These are phyloP conservation scores for Epichloe coenophiala DNA, from an alignment of 2,329 filamentous ascomycete species.

Conservation along the genomic window DNA sequence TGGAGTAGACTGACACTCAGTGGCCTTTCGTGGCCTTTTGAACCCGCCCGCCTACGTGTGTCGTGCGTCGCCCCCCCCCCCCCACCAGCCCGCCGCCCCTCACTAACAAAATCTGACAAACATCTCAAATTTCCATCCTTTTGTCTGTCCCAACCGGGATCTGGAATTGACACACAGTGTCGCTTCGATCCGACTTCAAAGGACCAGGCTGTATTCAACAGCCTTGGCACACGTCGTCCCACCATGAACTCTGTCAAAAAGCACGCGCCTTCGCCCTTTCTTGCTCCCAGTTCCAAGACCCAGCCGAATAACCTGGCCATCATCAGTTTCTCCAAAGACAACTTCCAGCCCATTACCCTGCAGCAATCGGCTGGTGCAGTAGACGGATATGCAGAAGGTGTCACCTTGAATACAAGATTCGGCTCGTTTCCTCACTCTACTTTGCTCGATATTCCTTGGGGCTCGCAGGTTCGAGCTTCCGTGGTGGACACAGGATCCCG, in stretches of 20 bases:
- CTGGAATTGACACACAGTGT: not conserved
- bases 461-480: conserved; percentile 80
- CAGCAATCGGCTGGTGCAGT: conserved; percentile 46
- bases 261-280: conserved; percentile 53
- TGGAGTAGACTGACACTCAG: too few relatives aligned
- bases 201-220: not conserved
- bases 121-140: not conserved
- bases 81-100: too few relatives aligned
- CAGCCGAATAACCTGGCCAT: conserved; percentile 59
- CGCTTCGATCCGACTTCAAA: not conserved
- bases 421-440: conserved; percentile 80
- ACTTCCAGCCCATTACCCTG: conserved; percentile 63
- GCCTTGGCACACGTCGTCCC: not conserved
- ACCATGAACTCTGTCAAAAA: not conserved
- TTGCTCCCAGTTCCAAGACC: conserved; percentile 53
- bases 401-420: conserved; percentile 81
- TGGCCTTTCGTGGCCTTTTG: too few relatives aligned
- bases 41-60: too few relatives aligned
- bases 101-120: too few relatives aligned
- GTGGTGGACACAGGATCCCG: conserved; percentile 85
- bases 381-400: conserved; percentile 62
- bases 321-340: conserved; percentile 78
- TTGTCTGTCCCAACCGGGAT: not conserved
- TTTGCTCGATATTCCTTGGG: conserved; percentile 70
- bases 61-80: too few relatives aligned